Percentiles rank a stretch among this genome's conserved stretches.
Conservation (phyloP, 768 basidiomycete species). For the Naematelia aurantialba region DNA sequence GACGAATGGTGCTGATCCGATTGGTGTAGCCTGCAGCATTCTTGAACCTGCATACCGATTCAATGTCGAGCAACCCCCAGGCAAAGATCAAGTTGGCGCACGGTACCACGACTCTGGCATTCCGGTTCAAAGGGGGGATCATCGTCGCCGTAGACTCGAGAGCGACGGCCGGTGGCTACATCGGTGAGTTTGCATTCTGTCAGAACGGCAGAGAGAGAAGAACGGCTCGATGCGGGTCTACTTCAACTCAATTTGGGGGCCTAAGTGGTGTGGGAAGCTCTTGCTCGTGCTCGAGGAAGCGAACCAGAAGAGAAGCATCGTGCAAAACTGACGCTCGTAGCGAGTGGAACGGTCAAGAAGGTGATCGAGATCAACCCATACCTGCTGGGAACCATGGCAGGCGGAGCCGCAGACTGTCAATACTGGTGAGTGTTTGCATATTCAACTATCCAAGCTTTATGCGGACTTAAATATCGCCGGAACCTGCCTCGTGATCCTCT, state of each 20-base stretch:
- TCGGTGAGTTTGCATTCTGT: slow-evolving; percentile 60
- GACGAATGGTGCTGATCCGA: background rate
- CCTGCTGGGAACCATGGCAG: slow-evolving; percentile 98
- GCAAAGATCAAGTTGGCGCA: slow-evolving; percentile 98
- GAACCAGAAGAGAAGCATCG: background rate
- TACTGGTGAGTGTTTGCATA: slow-evolving; percentile 44
- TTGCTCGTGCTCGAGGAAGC: too few species aligned
- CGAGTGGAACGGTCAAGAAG: slow-evolving; percentile 96
- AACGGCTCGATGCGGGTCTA: too few species aligned
- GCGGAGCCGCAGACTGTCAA: slow-evolving; percentile 77
- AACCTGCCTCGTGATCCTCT: background rate
- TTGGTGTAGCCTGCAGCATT: slow-evolving; percentile 74
- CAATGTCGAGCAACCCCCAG: slow-evolving; percentile 77
- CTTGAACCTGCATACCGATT: slow-evolving; percentile 88
- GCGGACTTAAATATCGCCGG: background rate
- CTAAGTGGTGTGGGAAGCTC: too few species aligned
- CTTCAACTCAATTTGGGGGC: too few species aligned
- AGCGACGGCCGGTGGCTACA: slow-evolving; percentile 93
- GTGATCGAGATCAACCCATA: slow-evolving; percentile 99
- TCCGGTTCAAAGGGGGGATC: slow-evolving; percentile 92
- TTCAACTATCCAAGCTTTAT: background rate
- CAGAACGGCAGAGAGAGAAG: background rate
- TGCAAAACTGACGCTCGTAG: slow-evolving; percentile 52
- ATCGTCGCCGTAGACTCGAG: slow-evolving; percentile 99
- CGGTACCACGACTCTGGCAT: slow-evolving; percentile 96